Percentiles rank a stretch among this genome's conserved stretches.
Evolutionary conservation across 2,329 filamentous ascomycete species (phyloP).

Genomic region (Colletotrichum neosansevieriae): DNA sequence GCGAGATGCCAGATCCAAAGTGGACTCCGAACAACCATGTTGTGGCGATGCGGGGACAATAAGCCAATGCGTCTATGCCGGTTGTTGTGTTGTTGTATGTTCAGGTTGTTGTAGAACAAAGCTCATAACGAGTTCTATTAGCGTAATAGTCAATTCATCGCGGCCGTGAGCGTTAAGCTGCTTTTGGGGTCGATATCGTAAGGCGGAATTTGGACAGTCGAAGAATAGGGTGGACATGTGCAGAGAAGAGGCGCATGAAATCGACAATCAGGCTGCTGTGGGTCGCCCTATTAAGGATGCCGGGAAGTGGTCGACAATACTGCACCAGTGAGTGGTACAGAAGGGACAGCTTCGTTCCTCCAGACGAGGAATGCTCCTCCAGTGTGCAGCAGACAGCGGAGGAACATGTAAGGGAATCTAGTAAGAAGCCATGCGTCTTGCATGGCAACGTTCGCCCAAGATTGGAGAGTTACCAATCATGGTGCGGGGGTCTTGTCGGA

Average conservation of each 20-base stretch:
- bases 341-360: conserved; percentile 21
- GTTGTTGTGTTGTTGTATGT: conserved; percentile 37
- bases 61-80: conserved; percentile 47
- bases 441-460: conserved; percentile 64
- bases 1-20: conserved; percentile 46
- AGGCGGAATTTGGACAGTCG: conserved; percentile 37
- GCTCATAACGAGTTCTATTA: conserved; percentile 39
- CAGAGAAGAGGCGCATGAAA: conserved; percentile 39
- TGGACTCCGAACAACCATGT: conserved; percentile 43
- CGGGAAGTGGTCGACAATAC: conserved; percentile 21
- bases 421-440: conserved; percentile 74
- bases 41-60: conserved; percentile 43
- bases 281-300: conserved; percentile 39
- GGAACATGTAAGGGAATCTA: conserved; percentile 50
- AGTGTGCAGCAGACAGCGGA: conserved; percentile 46
- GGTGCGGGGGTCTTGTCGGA: conserved; percentile 54
- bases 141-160: conserved; percentile 33
- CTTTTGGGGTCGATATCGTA: conserved; percentile 26
- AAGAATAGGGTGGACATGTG: conserved; percentile 40
- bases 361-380: conserved; percentile 40
- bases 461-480: conserved; percentile 60
- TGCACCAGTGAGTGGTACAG: conserved; percentile 19
- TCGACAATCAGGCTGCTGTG: conserved; percentile 41
- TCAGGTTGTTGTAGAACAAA: conserved; percentile 36
- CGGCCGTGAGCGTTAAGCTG: conserved; percentile 39